Evolutionary conservation across 345 rosid genomes (phyloP).

Genomic region (Syzygium aromaticum): DNA sequence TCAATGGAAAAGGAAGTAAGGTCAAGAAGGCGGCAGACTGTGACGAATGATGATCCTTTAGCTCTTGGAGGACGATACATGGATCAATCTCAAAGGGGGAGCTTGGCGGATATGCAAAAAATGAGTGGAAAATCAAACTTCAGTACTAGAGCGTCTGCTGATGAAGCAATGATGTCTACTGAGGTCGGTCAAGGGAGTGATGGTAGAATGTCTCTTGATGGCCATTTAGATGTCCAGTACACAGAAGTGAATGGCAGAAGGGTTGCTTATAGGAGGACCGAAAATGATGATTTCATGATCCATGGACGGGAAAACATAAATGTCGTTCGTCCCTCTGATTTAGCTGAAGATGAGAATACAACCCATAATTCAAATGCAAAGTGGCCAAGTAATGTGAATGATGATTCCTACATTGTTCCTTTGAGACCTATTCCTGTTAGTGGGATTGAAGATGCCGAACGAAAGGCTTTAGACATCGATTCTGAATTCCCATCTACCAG

Average conservation of each 20-base stretch:
- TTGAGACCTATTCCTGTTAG: slow-evolving; percentile 29
- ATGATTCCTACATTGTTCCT: slow-evolving; percentile 79
- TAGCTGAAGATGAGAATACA: slow-evolving; percentile 35
- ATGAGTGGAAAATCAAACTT: slow-evolving; percentile 38
- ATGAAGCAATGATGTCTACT: slow-evolving; percentile 40
- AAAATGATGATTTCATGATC: slow-evolving; percentile 49
- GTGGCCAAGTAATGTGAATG: slow-evolving; percentile 44
- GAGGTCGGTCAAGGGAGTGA: slow-evolving; percentile 21
- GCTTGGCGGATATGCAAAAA: slow-evolving; percentile 24
- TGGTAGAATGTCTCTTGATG: slow-evolving; percentile 22
- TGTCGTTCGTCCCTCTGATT: slow-evolving; percentile 31
- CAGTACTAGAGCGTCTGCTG: slow-evolving; percentile 40
- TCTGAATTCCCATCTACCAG: slow-evolving; percentile 45
- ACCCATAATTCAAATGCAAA: slow-evolving; percentile 28
- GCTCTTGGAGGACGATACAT: slow-evolving; percentile 31
- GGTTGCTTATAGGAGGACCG: slow-evolving; percentile 26
- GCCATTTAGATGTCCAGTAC: slow-evolving; percentile 35
- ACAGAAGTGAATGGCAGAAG: slow-evolving; percentile 35
- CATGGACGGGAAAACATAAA: slow-evolving; percentile 22
- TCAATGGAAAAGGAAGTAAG: slow-evolving; percentile 52
- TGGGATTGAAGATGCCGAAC: slow-evolving; percentile 31
- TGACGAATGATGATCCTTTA: slow-evolving; percentile 49
- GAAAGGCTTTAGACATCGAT: slow-evolving; percentile 49
- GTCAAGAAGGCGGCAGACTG: slow-evolving; percentile 38
- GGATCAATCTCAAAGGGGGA: slow-evolving; percentile 35